Percentiles rank a stretch among this genome's conserved stretches.
phyloP scores from a whole-genome alignment of 768 basidiomycete genomes.

The Rhizopogon salebrosus region DNA sequence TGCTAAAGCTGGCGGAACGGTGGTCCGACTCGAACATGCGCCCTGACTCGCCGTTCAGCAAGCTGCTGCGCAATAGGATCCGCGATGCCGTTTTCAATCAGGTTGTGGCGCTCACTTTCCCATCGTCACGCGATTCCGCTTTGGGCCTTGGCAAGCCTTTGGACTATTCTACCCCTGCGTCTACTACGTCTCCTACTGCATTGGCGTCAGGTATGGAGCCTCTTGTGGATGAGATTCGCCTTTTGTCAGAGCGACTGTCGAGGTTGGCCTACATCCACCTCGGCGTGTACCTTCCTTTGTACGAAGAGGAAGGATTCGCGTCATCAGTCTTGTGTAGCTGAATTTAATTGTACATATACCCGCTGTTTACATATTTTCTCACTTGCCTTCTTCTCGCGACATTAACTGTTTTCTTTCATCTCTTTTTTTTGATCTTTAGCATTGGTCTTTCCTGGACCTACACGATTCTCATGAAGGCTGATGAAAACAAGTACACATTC shows the following conservation, averaged over 20 bases:
- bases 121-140: constrained; percentile 35
- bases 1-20: constrained; percentile 56
- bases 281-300: constrained; percentile 70
- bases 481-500: neutral
- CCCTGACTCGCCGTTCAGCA: constrained; percentile 50
- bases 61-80: constrained; percentile 57
- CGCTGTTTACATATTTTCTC: neutral
- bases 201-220: constrained; percentile 64
- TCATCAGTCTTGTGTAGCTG: neutral
- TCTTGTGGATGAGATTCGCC: constrained; percentile 57
- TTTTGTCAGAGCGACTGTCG: constrained; percentile 65
- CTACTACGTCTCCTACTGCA: constrained; percentile 5
- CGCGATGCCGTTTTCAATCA: constrained; percentile 58
- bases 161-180: constrained; percentile 12
- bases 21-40: constrained; percentile 72
- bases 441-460: neutral
- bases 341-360: neutral
- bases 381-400: neutral
- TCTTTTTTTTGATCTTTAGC: neutral
- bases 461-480: neutral
- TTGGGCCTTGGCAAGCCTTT: constrained; percentile 24
- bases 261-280: constrained; percentile 72
- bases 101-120: constrained; percentile 51
- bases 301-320: constrained; percentile 63
- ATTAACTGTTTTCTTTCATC: neutral